Base-by-base conservation (phyloP, 495 filamentous ascomycete species). In the Xylaria castorea region DNA sequence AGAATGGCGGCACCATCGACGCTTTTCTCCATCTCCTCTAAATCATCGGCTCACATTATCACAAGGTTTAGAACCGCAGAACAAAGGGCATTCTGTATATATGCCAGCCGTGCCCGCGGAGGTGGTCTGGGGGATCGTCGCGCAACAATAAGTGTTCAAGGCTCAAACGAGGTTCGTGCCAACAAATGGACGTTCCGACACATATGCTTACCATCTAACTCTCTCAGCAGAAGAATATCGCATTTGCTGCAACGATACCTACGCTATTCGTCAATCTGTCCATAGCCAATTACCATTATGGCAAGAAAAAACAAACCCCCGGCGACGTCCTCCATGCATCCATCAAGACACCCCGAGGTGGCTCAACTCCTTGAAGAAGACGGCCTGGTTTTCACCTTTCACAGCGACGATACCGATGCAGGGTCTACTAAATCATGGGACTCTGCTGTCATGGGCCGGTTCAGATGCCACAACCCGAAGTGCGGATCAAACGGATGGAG, bases 301-400 rank as follows among this genome's bases (percentile, higher is more conserved):
- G 57, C 44, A 18, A 67, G 18, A 3, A 46, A 36, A 6, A 50
- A 57, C 11, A 64, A n/a, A 25, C 1, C 40, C n/a, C 22, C 3
- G 18, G n/a, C 16, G 16, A 63, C 70, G 55, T 85, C 82, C 80
- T 83, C 81, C n/a, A 83, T 84, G 77, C 80, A 80, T 71, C 75
- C 79, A 55, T 51, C 62, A 70, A 77, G 82, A 60, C 82, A 85
- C 72, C 64, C 80, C 58, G 78, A 80, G n/a, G 82, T 85, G 63
- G 74, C 77, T 53, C 66, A 58, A 51, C 67, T 84, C 44, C 75
- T 87, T 38, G 53, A 75, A 2, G 78, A 76, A 25, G 48, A 83
- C 62, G 58, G 72, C 55, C 76, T 82, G 25, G 40, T 38, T 16
- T 81, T 84, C 38, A 76, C 58, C 0, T 72, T 72, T 22, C 25